Percentiles rank a stretch among this genome's conserved stretches.
phyloP scores from a whole-genome alignment of 768 basidiomycete species.

The Serendipita sp. region DNA sequence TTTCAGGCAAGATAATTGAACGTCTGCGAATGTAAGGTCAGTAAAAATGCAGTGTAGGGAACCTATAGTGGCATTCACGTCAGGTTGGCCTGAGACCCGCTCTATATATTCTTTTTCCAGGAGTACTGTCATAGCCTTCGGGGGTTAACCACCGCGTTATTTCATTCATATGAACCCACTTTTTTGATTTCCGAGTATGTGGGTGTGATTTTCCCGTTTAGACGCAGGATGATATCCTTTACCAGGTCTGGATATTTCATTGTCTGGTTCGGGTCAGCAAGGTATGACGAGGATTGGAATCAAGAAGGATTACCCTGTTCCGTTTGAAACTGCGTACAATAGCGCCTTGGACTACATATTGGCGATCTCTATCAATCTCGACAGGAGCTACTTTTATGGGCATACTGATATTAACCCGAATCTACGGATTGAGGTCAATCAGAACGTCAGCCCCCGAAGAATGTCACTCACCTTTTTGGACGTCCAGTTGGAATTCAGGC shows the following conservation, averaged over 20 bases:
- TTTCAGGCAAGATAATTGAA: neutral
- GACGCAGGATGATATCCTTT: too few species aligned
- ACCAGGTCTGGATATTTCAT: too few species aligned
- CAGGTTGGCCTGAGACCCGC: conserved; percentile 77
- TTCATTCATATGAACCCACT: conserved; percentile 27
- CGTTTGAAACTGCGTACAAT: conserved; percentile 76
- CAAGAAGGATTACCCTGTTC: conserved; percentile 33
- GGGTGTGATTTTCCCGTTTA: too few species aligned
- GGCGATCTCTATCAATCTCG: too few species aligned
- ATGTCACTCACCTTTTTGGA: conserved; percentile 17
- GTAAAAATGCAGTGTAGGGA: neutral
- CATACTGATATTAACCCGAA: too few species aligned
- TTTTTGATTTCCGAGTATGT: conserved; percentile 96
- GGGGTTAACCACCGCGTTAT: conserved; percentile 12
- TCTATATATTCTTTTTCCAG: conserved; percentile 98
- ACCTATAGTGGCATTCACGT: conserved; percentile 18
- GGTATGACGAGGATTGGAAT: neutral
- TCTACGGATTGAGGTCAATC: too few species aligned
- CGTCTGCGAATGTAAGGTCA: neutral
- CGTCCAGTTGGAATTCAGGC: conserved; percentile 53
- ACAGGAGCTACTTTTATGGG: too few species aligned
- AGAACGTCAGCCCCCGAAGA: too few species aligned
- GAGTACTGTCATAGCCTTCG: conserved; percentile 72
- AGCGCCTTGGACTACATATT: conserved; percentile 32
- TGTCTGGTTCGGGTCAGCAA: too few species aligned